These are phyloP conservation scores for Nelumbo lutea DNA, from an alignment of 164 flowering plant species.

Conservation along the genomic window DNA sequence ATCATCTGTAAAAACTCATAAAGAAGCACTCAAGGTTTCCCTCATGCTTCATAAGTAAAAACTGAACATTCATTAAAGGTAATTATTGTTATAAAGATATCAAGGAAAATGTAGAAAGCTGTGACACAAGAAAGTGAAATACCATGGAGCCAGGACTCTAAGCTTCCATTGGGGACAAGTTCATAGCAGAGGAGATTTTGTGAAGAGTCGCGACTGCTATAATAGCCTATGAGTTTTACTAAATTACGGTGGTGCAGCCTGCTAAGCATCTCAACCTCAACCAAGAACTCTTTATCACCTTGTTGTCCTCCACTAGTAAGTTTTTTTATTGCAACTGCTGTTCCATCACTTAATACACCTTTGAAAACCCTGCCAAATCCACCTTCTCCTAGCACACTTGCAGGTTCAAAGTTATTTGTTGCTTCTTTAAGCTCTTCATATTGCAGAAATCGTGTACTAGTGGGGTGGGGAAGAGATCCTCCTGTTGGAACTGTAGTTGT, in stretches of 20 bases:
- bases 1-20: not conserved
- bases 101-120: not conserved
- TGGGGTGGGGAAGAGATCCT: constrained; percentile 7
- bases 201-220: not conserved
- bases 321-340: constrained; percentile 2
- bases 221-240: constrained; percentile 4
- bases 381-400: constrained; percentile 8
- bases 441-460: not conserved
- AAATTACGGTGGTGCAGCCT: constrained; percentile 8
- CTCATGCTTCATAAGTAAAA: not conserved
- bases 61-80: not conserved
- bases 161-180: constrained; percentile 6
- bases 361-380: constrained; percentile 7
- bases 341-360: constrained; percentile 6
- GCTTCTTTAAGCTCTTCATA: constrained; percentile 6
- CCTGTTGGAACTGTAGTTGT: not conserved
- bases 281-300: constrained; percentile 6
- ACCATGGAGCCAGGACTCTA: constrained; percentile 7
- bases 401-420: constrained; percentile 7
- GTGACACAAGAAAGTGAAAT: not conserved
- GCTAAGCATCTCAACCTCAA: constrained; percentile 9
- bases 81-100: not conserved
- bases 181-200: constrained; percentile 4
- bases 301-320: constrained; percentile 2
- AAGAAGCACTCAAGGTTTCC: not conserved